phyloP scores from a whole-genome alignment of 75 land plant genomes.

The Cupressus sempervirens region DNA sequence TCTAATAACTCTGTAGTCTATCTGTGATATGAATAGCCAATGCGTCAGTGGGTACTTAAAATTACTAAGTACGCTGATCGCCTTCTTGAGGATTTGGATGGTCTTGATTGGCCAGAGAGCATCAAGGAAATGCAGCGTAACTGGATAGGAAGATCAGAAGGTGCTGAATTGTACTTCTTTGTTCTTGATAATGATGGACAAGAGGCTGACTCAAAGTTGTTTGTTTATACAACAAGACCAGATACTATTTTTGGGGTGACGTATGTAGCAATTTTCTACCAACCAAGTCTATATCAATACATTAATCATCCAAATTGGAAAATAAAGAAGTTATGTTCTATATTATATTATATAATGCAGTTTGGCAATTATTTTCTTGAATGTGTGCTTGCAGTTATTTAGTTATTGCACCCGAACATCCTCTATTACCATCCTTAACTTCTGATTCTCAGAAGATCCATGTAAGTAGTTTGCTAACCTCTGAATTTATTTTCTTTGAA shows the following conservation, averaged over 20 bases:
- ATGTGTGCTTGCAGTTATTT: conserved; percentile 53
- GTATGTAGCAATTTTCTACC: conserved; percentile 30
- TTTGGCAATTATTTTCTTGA: not conserved
- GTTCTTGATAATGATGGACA: conserved; percentile 47
- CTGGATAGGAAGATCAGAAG: conserved; percentile 96
- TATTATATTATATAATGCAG: not conserved
- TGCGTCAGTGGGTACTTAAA: conserved; percentile 96
- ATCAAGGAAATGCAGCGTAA: conserved; percentile 97
- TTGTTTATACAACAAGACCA: conserved; percentile 88
- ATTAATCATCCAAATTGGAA: not conserved
- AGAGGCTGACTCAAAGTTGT: conserved; percentile 37
- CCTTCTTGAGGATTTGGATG: conserved; percentile 88
- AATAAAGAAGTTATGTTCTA: not conserved
- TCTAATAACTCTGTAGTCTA: not conserved
- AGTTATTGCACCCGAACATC: conserved; percentile 89
- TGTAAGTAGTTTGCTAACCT: conserved; percentile 31
- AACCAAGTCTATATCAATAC: not conserved
- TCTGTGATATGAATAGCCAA: conserved; percentile 57
- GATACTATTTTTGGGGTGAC: conserved; percentile 96
- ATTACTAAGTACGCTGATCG: conserved; percentile 96
- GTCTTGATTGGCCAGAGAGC: conserved; percentile 97
- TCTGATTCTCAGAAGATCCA: conserved; percentile 39
- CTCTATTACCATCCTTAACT: conserved; percentile 49
- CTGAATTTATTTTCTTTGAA: not conserved
- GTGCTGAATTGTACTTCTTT: conserved; percentile 78